phyloP scores from a whole-genome alignment of 2,329 filamentous ascomycete genomes.

The Dothidotthia symphoricarpi region DNA sequence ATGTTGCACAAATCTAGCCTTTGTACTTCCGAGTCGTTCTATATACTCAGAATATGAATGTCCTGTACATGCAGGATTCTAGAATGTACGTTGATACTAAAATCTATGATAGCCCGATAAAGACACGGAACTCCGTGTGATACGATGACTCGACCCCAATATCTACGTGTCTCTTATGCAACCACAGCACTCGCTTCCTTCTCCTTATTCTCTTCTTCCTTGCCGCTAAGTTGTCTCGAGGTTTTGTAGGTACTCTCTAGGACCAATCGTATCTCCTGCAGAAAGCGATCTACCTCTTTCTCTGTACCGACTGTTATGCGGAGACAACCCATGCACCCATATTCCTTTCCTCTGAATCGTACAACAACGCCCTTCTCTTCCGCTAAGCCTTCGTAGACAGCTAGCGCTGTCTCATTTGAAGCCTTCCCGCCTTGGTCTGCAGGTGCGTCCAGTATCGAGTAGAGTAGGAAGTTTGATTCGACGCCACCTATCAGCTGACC shows the following conservation, averaged over 20 bases:
- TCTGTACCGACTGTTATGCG: conserved; percentile 92
- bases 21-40: no score
- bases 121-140: no score
- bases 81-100: no score
- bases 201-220: conserved; percentile 49
- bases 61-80: no score
- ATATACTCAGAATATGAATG: no score
- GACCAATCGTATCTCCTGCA: conserved; percentile 63
- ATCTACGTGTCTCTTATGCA: conserved; percentile 32
- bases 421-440: conserved; percentile 61
- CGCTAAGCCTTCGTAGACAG: conserved; percentile 80
- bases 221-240: conserved; percentile 25
- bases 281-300: conserved; percentile 74
- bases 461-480: conserved; percentile 85
- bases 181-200: conserved; percentile 51
- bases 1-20: no score
- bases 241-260: conserved; percentile 51
- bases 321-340: conserved; percentile 83
- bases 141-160: no score
- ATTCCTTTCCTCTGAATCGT: conserved; percentile 87
- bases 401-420: conserved; percentile 73
- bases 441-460: conserved; percentile 73
- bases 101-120: no score
- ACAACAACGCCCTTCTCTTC: conserved; percentile 89
- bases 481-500: conserved; percentile 77